Conservation (phyloP, 768 basidiomycete species). For the Neoboletus magnificus region DNA sequence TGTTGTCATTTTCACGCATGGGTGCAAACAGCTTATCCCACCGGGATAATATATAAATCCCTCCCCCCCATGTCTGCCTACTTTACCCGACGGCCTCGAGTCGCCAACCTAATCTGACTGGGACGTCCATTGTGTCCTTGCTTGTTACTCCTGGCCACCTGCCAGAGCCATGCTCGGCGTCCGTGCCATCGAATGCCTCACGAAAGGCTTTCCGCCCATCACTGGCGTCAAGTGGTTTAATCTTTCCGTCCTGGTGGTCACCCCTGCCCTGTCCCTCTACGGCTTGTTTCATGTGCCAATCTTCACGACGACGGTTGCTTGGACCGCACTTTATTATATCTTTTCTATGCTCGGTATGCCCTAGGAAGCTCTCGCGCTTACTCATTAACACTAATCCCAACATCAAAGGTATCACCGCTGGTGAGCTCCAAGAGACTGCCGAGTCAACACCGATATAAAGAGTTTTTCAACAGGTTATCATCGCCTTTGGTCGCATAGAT, state of each 20-base stretch:
- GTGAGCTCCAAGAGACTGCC: conserved; percentile 21
- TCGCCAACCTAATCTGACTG: conserved; percentile 5
- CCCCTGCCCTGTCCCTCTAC: conserved; percentile 68
- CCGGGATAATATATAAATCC: conserved; percentile 28
- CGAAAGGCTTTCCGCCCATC: conserved; percentile 43
- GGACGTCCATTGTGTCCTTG: not conserved
- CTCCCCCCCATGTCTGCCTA: conserved; percentile 10
- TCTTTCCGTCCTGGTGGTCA: conserved; percentile 61
- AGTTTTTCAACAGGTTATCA: conserved; percentile 57
- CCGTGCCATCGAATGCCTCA: conserved; percentile 12
- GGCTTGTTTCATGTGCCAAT: conserved; percentile 53
- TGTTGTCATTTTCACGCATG: conserved; percentile 17
- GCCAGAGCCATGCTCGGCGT: conserved; percentile 12
- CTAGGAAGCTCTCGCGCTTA: conserved; percentile 1
- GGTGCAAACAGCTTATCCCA: conserved; percentile 19
- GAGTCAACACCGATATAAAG: not conserved
- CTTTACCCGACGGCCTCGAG: conserved; percentile 13
- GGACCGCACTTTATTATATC: conserved; percentile 69
- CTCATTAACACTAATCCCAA: conserved; percentile 12
- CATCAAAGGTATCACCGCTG: conserved; percentile 49
- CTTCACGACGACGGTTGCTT: conserved; percentile 53
- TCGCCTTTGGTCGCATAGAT: conserved; percentile 82
- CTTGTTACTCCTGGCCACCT: not conserved
- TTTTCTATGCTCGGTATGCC: conserved; percentile 79
- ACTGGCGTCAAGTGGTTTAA: conserved; percentile 75